Evolutionary conservation across 192 early-diverging fungal species (phyloP).

Genomic region (Glomus cerebriforme): DNA sequence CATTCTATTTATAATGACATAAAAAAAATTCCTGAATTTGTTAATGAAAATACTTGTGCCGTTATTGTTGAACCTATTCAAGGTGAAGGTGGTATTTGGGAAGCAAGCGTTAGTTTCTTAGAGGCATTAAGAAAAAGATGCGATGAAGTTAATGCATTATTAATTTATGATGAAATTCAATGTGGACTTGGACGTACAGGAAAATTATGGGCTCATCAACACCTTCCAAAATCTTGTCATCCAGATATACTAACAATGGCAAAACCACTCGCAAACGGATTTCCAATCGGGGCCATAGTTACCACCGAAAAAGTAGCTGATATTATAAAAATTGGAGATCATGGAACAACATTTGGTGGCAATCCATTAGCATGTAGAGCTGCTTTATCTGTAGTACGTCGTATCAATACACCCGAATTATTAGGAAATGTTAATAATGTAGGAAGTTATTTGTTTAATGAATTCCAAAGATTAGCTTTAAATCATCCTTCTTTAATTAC

Average conservation of each 20-base stretch:
- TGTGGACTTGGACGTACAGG: conserved; percentile 92
- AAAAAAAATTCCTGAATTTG: conserved; percentile 55
- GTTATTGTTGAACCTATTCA: conserved; percentile 97
- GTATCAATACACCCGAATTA: conserved; percentile 72
- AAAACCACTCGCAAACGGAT: conserved; percentile 95
- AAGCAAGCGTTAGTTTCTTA: conserved; percentile 75
- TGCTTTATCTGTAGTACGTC: conserved; percentile 70
- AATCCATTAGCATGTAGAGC: conserved; percentile 89
- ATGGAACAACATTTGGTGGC: conserved; percentile 98
- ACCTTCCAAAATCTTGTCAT: conserved; percentile 61
- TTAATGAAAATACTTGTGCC: conserved; percentile 80
- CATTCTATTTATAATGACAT: conserved; percentile 77
- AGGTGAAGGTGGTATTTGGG: conserved; percentile 91
- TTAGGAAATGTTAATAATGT: conserved; percentile 67
- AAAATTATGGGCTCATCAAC: conserved; percentile 83
- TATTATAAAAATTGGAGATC: conserved; percentile 80
- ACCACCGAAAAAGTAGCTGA: conserved; percentile 75
- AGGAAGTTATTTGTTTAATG: conserved; percentile 63
- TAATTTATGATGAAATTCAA: conserved; percentile 98
- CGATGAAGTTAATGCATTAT: conserved; percentile 81
- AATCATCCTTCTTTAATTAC: conserved; percentile 58
- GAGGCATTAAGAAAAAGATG: conserved; percentile 75
- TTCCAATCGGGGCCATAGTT: conserved; percentile 94
- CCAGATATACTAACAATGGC: conserved; percentile 96
- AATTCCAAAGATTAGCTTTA: conserved; percentile 47